Percentiles rank a stretch among this genome's conserved stretches.
phyloP scores from a whole-genome alignment of 805 yeast genomes.

The Ogataea haglerorum region DNA sequence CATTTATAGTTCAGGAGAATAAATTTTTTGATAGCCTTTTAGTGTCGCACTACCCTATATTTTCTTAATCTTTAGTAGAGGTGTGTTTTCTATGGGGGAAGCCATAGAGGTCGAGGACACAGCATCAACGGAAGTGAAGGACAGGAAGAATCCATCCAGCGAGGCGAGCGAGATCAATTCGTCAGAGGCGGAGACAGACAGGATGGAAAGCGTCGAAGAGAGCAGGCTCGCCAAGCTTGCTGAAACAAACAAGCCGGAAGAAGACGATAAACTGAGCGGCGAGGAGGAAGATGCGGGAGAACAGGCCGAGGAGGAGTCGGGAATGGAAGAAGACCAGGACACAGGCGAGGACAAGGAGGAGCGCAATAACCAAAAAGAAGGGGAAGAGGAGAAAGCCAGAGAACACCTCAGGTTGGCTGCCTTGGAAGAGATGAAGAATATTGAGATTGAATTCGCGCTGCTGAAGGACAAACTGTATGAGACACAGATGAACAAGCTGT shows the following conservation, averaged over 20 bases:
- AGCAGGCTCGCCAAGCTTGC: slow-evolving; percentile 46
- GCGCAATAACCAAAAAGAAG: slow-evolving; percentile 10
- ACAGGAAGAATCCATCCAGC: slow-evolving; percentile 17
- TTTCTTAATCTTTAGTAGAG: slow-evolving; percentile 1
- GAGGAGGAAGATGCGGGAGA: slow-evolving; percentile 17
- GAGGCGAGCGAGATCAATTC: slow-evolving; percentile 33
- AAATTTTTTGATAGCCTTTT: slow-evolving; percentile 11
- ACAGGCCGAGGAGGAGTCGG: slow-evolving; percentile 24
- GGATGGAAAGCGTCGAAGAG: slow-evolving; percentile 61
- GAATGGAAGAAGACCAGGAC: slow-evolving; percentile 28
- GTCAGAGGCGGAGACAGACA: slow-evolving; percentile 91
- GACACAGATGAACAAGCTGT: slow-evolving; percentile 72
- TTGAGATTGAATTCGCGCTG: slow-evolving; percentile 83
- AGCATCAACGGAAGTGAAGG: slow-evolving; percentile 8
- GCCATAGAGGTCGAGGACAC: slow-evolving; percentile 3
- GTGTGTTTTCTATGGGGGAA: slow-evolving; percentile 11
- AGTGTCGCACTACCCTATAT: slow-evolving; percentile 5
- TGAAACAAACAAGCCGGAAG: slow-evolving; percentile 28
- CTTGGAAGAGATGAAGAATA: slow-evolving; percentile 66
- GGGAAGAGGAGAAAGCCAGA: slow-evolving; percentile 27
- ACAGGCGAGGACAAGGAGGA: background rate
- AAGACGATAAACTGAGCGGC: slow-evolving; percentile 9
- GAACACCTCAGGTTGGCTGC: slow-evolving; percentile 57
- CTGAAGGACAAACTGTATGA: slow-evolving; percentile 81
- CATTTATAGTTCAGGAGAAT: background rate